Conservation (phyloP, 768 basidiomycete genomes). For the Trametes coccinea region DNA sequence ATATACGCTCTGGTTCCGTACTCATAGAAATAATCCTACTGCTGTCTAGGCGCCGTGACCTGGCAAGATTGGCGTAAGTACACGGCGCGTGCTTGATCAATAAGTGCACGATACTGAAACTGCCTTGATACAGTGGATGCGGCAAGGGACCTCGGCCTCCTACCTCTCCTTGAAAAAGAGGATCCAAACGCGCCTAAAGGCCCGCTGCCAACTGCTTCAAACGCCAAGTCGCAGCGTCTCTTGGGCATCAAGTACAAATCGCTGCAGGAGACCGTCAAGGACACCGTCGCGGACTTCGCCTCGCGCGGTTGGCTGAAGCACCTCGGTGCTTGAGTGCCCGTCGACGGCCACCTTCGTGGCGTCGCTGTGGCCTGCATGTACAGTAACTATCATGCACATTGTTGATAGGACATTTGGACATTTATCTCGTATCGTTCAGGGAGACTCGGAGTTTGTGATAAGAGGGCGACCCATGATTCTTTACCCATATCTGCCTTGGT, state of each 20-base stretch:
- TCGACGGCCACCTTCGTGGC: no score
- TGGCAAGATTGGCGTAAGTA: slow-evolving; percentile 24
- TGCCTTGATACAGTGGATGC: slow-evolving; percentile 14
- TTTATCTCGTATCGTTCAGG: no score
- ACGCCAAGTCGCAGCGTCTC: slow-evolving; percentile 39
- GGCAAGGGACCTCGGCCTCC: background rate
- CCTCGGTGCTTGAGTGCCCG: no score
- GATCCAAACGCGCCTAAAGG: background rate
- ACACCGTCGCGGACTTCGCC: slow-evolving; percentile 13
- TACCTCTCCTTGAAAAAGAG: background rate
- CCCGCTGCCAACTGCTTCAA: background rate
- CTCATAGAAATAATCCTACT: background rate
- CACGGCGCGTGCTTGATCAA: background rate
- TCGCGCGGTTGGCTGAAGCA: no score
- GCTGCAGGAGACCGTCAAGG: slow-evolving; percentile 41
- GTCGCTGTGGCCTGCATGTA: no score
- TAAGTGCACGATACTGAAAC: background rate
- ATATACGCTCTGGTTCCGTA: background rate
- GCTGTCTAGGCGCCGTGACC: slow-evolving; percentile 3
- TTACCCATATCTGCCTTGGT: no score
- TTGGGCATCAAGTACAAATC: slow-evolving; percentile 45
- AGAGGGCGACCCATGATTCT: no score
- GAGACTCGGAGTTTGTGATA: no score
- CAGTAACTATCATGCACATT: no score
- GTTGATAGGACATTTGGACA: no score